Percentiles rank a stretch among this genome's conserved stretches.
phyloP scores from a whole-genome alignment of 192 early-diverging fungal species.

The Helicostylum pulchrum region DNA sequence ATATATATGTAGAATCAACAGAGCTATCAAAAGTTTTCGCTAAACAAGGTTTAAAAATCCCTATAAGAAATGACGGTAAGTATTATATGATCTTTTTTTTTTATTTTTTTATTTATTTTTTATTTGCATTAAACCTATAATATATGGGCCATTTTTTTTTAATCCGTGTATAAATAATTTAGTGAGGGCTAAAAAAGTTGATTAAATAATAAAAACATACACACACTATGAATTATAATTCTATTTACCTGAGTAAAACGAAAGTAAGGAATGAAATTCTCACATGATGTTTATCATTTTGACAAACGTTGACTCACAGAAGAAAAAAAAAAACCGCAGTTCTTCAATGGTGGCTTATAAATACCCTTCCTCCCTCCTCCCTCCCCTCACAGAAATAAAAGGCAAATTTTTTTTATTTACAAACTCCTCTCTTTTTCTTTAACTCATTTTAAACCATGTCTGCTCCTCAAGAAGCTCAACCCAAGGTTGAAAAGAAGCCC shows the following conservation, averaged over 20 bases:
- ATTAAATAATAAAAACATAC: not conserved
- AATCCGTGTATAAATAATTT: not conserved
- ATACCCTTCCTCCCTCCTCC: not conserved
- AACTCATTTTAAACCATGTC: slow-evolving; percentile 1
- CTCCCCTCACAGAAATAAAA: not conserved
- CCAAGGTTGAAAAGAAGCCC: slow-evolving; percentile 11
- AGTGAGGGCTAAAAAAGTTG: slow-evolving; percentile 18
- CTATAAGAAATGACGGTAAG: slow-evolving; percentile 65
- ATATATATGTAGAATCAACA: slow-evolving; percentile 58
- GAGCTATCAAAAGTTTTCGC: slow-evolving; percentile 72
- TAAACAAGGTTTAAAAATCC: slow-evolving; percentile 79
- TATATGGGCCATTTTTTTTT: slow-evolving; percentile 2
- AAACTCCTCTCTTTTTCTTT: not conserved
- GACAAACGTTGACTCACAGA: no score
- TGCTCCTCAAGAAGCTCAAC: slow-evolving; percentile 9
- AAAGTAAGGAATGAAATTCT: no score
- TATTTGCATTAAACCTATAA: no score
- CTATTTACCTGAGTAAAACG: no score
- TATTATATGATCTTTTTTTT: not conserved
- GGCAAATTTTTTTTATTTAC: no score
- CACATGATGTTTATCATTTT: no score
- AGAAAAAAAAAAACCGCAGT: no score
- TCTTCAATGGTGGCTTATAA: not conserved
- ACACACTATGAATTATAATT: no score
- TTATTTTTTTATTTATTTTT: not conserved